Percentiles rank a stretch among this genome's conserved stretches.
Conservation (phyloP, 805 yeast genomes). For the Monosporozyma aerobia region DNA sequence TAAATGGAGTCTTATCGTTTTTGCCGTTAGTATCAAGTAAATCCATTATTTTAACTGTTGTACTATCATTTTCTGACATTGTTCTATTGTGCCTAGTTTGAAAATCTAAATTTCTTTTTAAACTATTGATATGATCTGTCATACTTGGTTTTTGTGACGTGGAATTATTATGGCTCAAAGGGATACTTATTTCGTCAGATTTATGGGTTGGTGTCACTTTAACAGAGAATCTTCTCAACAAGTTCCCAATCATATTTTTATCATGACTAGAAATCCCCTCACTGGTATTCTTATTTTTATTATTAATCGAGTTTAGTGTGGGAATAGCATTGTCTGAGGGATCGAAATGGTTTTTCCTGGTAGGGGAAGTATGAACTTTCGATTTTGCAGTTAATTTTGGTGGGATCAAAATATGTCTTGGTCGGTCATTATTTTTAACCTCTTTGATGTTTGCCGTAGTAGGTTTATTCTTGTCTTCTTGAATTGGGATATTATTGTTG, state of each 20-base stretch:
- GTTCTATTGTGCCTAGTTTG: constrained; percentile 1
- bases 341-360: constrained; percentile 17
- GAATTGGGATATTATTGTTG: not conserved
- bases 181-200: not conserved
- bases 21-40: not conserved
- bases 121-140: not conserved
- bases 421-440: not conserved
- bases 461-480: not conserved
- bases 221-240: constrained; percentile 9
- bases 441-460: not conserved
- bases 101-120: not conserved
- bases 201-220: not conserved
- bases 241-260: constrained; percentile 4
- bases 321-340: constrained; percentile 2
- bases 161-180: constrained; percentile 9
- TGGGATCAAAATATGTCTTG: not conserved
- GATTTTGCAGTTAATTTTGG: constrained; percentile 1
- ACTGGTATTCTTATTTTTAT: not conserved
- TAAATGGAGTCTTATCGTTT: not conserved
- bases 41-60: not conserved
- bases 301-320: not conserved
- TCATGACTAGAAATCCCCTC: not conserved
- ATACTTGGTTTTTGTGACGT: constrained; percentile 1
- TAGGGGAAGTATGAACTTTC: constrained; percentile 36
- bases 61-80: constrained; percentile 1